A percentile compares a stretch with the other conserved stretches of the same genome.
phyloP scores from a whole-genome alignment of 805 yeast genomes.

The Torulaspora franciscae region DNA sequence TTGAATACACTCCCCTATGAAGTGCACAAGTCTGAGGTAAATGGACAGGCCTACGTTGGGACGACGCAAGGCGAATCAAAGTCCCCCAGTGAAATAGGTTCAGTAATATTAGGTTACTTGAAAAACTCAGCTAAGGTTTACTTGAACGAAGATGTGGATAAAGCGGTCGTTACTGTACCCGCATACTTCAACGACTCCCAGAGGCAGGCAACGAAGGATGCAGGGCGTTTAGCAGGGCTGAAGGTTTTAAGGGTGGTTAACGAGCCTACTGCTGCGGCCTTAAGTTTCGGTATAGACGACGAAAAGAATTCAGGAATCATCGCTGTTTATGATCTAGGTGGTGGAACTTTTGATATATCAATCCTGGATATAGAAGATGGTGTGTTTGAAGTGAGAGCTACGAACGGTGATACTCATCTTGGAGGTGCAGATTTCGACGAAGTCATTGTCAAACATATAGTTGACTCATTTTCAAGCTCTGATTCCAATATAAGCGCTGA shows the following conservation, averaged over 20 bases:
- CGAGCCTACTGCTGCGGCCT: conserved; percentile 84
- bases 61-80: conserved; percentile 39
- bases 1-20: conserved; percentile 56
- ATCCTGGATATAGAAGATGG: conserved; percentile 74
- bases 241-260: conserved; percentile 71
- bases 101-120: conserved; percentile 59
- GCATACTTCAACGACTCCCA: conserved; percentile 81
- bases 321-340: conserved; percentile 69
- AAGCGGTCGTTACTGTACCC: conserved; percentile 81
- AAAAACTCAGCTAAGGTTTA: conserved; percentile 59
- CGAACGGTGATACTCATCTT: conserved; percentile 79
- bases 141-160: conserved; percentile 48
- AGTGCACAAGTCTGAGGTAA: conserved; percentile 48
- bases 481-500: conserved; percentile 40
- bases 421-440: conserved; percentile 87
- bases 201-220: conserved; percentile 77
- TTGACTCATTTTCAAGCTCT: conserved; percentile 51
- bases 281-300: conserved; percentile 68
- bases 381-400: conserved; percentile 75
- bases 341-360: conserved; percentile 82
- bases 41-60: conserved; percentile 66
- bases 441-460: conserved; percentile 51
- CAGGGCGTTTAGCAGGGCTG: conserved; percentile 71
- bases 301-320: conserved; percentile 36
- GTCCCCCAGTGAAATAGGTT: conserved; percentile 71